phyloP scores from a whole-genome alignment of 192 early-diverging fungal genomes.

The Backusella westeae region DNA sequence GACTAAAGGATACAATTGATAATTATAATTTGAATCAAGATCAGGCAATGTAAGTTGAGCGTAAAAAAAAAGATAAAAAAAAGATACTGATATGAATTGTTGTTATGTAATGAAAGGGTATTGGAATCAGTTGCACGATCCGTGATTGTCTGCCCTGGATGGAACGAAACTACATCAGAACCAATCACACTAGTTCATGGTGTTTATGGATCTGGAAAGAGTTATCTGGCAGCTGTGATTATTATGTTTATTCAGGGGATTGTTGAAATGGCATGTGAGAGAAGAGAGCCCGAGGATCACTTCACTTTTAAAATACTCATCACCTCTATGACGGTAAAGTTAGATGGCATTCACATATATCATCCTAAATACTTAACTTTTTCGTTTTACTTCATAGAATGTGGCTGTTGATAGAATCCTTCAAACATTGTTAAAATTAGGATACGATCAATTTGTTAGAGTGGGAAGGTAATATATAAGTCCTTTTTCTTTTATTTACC shows the following conservation, averaged over 20 bases:
- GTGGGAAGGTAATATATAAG: constrained; percentile 45
- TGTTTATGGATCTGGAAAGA: constrained; percentile 77
- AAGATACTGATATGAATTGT: neutral
- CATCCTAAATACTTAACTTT: neutral
- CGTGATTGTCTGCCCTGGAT: constrained; percentile 39
- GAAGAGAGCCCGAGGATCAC: constrained; percentile 21
- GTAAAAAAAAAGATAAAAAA: neutral
- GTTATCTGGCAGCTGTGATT: constrained; percentile 62
- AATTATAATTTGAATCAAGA: constrained; percentile 44
- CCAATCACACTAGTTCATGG: constrained; percentile 48
- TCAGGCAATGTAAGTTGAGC: constrained; percentile 34
- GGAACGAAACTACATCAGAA: constrained; percentile 25
- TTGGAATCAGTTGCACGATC: constrained; percentile 39
- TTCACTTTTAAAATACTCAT: constrained; percentile 55
- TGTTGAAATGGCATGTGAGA: constrained; percentile 34
- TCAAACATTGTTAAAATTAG: constrained; percentile 56
- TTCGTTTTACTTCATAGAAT: constrained; percentile 41
- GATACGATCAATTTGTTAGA: constrained; percentile 64
- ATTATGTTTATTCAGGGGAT: constrained; percentile 59
- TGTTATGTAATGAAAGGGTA: constrained; percentile 12
- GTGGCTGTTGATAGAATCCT: constrained; percentile 78
- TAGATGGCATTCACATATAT: neutral
- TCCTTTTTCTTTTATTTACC: no score
- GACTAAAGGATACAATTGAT: constrained; percentile 35
- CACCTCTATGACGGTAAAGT: constrained; percentile 62